phyloP scores from a whole-genome alignment of 495 filamentous ascomycete species.

The Astrocystis sublimbata region DNA sequence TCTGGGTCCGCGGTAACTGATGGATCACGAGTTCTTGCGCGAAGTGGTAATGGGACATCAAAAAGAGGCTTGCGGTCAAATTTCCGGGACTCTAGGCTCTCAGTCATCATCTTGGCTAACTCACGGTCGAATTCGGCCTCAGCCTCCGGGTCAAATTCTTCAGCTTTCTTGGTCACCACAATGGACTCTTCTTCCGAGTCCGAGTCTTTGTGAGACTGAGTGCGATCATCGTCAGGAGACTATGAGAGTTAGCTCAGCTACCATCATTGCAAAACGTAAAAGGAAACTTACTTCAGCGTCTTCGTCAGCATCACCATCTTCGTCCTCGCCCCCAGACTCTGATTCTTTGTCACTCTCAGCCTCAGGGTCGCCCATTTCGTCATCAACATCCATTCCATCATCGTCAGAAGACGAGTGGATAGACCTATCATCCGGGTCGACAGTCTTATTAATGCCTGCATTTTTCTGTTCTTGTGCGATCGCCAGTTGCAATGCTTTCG shows the following conservation, averaged over 20 bases:
- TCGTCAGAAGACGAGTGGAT: constrained; percentile 66
- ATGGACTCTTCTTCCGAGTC: constrained; percentile 83
- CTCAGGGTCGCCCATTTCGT: constrained; percentile 38
- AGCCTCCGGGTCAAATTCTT: constrained; percentile 88
- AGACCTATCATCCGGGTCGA: constrained; percentile 69
- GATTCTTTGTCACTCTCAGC: constrained; percentile 48
- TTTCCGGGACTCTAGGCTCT: constrained; percentile 89
- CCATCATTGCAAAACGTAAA: background rate
- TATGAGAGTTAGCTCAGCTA: constrained; percentile 26
- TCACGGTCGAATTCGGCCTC: constrained; percentile 98
- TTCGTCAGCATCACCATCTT: constrained; percentile 46
- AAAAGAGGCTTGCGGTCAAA: constrained; percentile 93
- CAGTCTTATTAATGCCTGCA: constrained; percentile 63
- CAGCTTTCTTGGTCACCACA: constrained; percentile 83
- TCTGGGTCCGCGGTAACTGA: constrained; percentile 47
- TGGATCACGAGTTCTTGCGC: constrained; percentile 65
- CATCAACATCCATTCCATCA: constrained; percentile 62
- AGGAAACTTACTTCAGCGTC: constrained; percentile 24
- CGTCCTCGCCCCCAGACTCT: constrained; percentile 51
- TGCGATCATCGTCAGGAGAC: constrained; percentile 42
- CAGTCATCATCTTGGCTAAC: constrained; percentile 97
- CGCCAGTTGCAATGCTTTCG: constrained; percentile 79
- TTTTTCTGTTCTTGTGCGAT: constrained; percentile 85
- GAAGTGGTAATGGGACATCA: constrained; percentile 90
- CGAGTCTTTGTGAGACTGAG: constrained; percentile 50